Evolutionary conservation across 129 eudicot species (phyloP).

Genomic region (Ambrosia trifida): DNA sequence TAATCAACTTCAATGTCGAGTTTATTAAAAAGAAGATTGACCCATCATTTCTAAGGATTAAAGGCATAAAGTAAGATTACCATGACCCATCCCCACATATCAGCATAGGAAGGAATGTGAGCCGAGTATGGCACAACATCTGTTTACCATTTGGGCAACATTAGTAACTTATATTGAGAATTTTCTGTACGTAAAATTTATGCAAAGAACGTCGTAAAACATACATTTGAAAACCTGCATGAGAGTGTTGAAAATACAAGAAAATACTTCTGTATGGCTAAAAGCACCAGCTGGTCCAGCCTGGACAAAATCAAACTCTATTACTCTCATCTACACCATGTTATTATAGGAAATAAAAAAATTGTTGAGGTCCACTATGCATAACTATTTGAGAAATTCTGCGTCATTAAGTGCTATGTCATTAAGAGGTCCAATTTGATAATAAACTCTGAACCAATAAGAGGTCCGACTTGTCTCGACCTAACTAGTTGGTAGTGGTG

Average conservation of each 20-base stretch:
- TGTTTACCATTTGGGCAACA: conserved; percentile 32
- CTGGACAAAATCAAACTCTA: conserved; percentile 32
- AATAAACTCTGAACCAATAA: no score
- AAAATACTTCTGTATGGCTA: conserved; percentile 92
- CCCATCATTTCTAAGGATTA: neutral
- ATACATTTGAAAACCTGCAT: conserved; percentile 94
- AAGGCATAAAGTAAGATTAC: conserved; percentile 33
- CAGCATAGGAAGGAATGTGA: conserved; percentile 98
- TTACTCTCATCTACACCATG: neutral
- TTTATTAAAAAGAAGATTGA: neutral
- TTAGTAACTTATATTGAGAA: conserved; percentile 8
- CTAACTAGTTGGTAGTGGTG: neutral
- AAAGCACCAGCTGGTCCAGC: conserved; percentile 96
- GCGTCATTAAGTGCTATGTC: no score
- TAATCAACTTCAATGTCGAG: neutral
- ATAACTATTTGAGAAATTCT: no score
- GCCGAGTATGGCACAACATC: conserved; percentile 93
- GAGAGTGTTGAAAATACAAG: conserved; percentile 90
- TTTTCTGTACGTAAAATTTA: neutral
- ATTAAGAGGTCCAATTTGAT: no score
- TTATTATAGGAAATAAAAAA: neutral
- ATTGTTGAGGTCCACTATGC: neutral
- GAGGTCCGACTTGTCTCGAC: neutral
- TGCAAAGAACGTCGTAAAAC: conserved; percentile 28
- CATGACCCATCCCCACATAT: conserved; percentile 99